Conservation (phyloP, 257 asterid species). For the Fraxinus cuspidata region DNA sequence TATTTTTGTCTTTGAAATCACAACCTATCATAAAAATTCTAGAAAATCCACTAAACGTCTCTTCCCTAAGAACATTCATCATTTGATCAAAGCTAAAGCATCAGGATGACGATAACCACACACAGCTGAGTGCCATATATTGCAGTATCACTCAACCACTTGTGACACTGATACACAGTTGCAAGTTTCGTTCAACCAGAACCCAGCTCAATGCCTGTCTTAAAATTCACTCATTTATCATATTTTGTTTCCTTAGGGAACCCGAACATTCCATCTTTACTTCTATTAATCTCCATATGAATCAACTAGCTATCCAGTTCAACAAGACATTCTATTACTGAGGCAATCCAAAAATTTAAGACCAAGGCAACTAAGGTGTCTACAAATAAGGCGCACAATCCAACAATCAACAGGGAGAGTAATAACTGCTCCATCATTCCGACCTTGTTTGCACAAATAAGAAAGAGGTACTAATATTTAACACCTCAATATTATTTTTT, state of each 20-base stretch:
- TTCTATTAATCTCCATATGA: not conserved
- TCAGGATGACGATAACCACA: not conserved
- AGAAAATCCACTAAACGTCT: not conserved
- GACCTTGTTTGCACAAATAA: not conserved
- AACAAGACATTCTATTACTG: not conserved
- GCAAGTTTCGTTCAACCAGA: not conserved
- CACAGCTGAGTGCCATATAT: not conserved
- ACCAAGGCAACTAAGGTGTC: not conserved
- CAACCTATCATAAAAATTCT: not conserved
- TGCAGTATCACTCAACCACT: not conserved
- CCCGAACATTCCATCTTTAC: not conserved
- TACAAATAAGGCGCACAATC: not conserved
- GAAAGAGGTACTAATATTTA: not conserved
- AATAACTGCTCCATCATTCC: not conserved
- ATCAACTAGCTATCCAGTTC: not conserved
- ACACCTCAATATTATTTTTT: not conserved
- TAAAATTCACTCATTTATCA: not conserved
- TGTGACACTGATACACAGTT: not conserved
- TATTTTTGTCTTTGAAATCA: not conserved
- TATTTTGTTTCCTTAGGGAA: not conserved
- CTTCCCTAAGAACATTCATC: not conserved
- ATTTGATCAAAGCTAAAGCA: not conserved
- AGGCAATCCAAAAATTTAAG: not conserved
- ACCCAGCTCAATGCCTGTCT: not conserved
- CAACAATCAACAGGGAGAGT: not conserved